These are phyloP conservation scores for Diospyros lotus DNA, from an alignment of 148 eudicot genomes.

Conservation along the genomic window DNA sequence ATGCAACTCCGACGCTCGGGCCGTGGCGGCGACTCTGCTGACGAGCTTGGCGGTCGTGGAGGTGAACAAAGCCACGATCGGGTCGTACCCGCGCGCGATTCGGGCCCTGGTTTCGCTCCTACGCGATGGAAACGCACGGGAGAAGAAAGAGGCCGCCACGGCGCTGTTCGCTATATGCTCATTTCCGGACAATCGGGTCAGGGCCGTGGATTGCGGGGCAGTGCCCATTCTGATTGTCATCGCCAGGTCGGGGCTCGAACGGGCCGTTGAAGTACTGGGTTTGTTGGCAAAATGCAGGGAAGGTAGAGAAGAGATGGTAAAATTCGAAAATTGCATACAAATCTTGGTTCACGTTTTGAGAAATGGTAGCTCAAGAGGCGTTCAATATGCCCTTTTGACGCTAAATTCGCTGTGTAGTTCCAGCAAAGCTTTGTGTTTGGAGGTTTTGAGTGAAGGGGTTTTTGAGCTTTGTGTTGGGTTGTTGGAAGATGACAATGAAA, in stretches of 20 bases:
- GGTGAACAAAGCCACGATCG: constrained; percentile 89
- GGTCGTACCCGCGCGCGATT: constrained; percentile 68
- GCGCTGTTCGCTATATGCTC: constrained; percentile 73
- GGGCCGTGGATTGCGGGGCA: constrained; percentile 61
- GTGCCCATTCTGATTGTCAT: constrained; percentile 38
- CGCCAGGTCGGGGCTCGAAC: constrained; percentile 54
- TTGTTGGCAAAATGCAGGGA: constrained; percentile 62
- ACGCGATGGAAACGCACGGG: constrained; percentile 45
- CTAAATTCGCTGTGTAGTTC: constrained; percentile 51
- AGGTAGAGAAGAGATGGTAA: constrained; percentile 64
- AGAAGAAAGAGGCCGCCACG: constrained; percentile 80
- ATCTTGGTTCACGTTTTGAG: constrained; percentile 57
- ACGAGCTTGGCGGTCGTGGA: constrained; percentile 87
- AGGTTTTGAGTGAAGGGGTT: constrained; percentile 52
- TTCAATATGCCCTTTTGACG: constrained; percentile 68
- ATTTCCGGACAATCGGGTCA: constrained; percentile 63
- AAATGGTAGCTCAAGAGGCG: constrained; percentile 73
- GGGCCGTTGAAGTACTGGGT: constrained; percentile 80
- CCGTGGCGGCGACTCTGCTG: constrained; percentile 74
- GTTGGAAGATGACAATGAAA: constrained; percentile 80
- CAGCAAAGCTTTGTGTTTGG: constrained; percentile 35
- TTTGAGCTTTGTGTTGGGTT: constrained; percentile 67
- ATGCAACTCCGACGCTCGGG: constrained; percentile 20
- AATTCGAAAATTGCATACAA: constrained; percentile 30
- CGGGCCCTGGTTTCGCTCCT: constrained; percentile 49